phyloP scores from a whole-genome alignment of 352 stramenopile species.

The Phytopythium oedochilum region DNA sequence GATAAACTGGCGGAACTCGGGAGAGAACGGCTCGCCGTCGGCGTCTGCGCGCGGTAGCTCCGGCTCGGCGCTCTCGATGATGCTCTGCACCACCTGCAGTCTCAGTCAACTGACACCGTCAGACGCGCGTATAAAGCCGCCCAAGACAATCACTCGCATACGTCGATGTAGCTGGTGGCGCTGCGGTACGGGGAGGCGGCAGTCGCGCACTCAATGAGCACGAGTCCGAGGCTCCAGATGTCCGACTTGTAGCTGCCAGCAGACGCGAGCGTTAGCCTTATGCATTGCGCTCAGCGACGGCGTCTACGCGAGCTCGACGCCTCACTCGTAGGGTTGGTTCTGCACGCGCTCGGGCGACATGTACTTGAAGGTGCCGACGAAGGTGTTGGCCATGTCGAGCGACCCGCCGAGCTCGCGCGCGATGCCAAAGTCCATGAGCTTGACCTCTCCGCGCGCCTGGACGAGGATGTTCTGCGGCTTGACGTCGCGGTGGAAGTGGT shows the following conservation, averaged over 20 bases:
- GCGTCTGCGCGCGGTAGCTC: conserved; percentile 25
- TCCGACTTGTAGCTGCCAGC: conserved; percentile 65
- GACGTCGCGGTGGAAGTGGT: conserved; percentile 92
- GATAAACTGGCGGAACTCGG: conserved; percentile 57
- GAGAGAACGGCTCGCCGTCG: conserved; percentile 26
- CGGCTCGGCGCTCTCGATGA: conserved; percentile 57
- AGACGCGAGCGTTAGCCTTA: background rate
- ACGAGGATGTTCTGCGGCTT: conserved; percentile 93
- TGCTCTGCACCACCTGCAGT: conserved; percentile 62
- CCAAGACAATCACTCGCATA: too few species aligned
- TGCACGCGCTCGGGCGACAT: conserved; percentile 92
- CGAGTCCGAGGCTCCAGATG: conserved; percentile 72
- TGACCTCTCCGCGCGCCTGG: conserved; percentile 68
- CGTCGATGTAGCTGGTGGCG: conserved; percentile 64
- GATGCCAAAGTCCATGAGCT: conserved; percentile 80
- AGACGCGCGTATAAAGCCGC: too few species aligned
- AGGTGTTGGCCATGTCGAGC: conserved; percentile 79
- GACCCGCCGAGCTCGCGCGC: conserved; percentile 61
- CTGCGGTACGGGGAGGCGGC: conserved; percentile 47
- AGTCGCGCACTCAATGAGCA: conserved; percentile 68
- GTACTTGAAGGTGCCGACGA: conserved; percentile 91
- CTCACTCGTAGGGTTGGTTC: conserved; percentile 74
- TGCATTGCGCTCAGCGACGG: too few species aligned
- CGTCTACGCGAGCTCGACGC: too few species aligned
- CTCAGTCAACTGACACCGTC: too few species aligned